These are phyloP conservation scores for Albifimbria verrucaria DNA, from an alignment of 2,329 filamentous ascomycete species.

Conservation along the genomic window DNA sequence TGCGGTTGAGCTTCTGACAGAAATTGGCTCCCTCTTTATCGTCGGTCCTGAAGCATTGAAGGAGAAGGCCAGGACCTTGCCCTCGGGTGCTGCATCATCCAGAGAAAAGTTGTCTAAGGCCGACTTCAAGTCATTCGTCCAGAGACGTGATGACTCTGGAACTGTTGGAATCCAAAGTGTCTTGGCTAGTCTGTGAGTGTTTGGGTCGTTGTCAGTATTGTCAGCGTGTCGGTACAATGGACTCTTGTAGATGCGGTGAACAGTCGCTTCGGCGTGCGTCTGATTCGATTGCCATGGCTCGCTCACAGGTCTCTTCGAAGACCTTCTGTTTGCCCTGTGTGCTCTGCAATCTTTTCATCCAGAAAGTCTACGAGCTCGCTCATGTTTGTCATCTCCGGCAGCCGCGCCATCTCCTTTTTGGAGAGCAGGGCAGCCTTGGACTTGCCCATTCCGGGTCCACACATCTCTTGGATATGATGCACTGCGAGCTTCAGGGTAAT, in stretches of 20 bases:
- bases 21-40: slow-evolving; percentile 95
- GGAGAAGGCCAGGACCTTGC: slow-evolving; percentile 64
- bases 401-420: slow-evolving; percentile 50
- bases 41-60: slow-evolving; percentile 77
- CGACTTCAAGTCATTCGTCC: slow-evolving; percentile 80
- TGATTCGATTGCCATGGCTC: slow-evolving; percentile 1
- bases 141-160: slow-evolving; percentile 78
- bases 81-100: slow-evolving; percentile 33
- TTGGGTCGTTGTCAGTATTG: no score
- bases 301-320: slow-evolving; percentile 30
- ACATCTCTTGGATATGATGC: slow-evolving; percentile 68
- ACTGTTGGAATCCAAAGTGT: slow-evolving; percentile 81
- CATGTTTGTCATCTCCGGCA: slow-evolving; percentile 50
- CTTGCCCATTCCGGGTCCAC: slow-evolving; percentile 50
- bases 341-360: slow-evolving; percentile 44
- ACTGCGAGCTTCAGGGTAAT: slow-evolving; percentile 59
- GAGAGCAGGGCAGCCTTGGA: slow-evolving; percentile 50
- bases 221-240: no score
- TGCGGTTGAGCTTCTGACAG: slow-evolving; percentile 79
- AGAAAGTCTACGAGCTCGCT: slow-evolving; percentile 59
- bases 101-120: slow-evolving; percentile 59
- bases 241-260: no score
- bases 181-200: slow-evolving; percentile 56
- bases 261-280: no score
- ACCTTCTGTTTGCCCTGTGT: slow-evolving; percentile 26